Evolutionary conservation across 805 yeast genomes (phyloP), one percentile per base, ranked within the genome.

Genomic region (Cyberlindnera samutprakarnensis): DNA sequence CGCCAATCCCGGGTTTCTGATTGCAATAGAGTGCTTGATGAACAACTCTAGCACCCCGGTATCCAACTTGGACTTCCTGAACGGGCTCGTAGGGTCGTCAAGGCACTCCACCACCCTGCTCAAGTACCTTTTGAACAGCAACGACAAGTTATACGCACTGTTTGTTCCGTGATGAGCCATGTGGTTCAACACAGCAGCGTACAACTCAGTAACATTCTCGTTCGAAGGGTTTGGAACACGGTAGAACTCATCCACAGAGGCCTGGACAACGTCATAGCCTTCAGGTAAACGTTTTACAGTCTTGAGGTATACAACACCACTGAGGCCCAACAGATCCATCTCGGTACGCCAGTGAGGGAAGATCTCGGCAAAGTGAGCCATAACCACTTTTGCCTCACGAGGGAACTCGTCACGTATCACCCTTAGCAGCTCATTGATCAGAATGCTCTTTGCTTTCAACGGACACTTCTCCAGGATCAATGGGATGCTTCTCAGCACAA

Each of bases 311-410:
- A 47, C 28, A 13, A 49, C 32, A 4, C 38, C 38, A 1, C 37
- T n/a, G 12, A 50, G 14, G 2, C 47, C 43, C 18, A 50, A 27
- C 3, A 38, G 37, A 23, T 47, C 38, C 12, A 49, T 19, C 7
- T 43, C 7, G 4, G 26, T 14, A 7, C 8, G 12, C 3, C 43
- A 27, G 6, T 31, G 12, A 4, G 48, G 44, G 24, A 32, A 50
- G 2, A 46, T 32, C 1, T 49, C 39, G 5, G 41, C 20, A 19
- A 47, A 44, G 27, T 50, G 49, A 9, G 49, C 47, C 16, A 47
- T n/a, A 0, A 49, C 36, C 3, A 49, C 26, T 14, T 36, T 35
- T 1, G 49, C 42, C 15, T 46, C 43, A 15, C 27, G 32, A 4
- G 42, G 41, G 23, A 46, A 47, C 9, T 41, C 34, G 5, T 36